Base-by-base conservation (phyloP, 1,139 yeast species). In the Candida gigantensis region DNA sequence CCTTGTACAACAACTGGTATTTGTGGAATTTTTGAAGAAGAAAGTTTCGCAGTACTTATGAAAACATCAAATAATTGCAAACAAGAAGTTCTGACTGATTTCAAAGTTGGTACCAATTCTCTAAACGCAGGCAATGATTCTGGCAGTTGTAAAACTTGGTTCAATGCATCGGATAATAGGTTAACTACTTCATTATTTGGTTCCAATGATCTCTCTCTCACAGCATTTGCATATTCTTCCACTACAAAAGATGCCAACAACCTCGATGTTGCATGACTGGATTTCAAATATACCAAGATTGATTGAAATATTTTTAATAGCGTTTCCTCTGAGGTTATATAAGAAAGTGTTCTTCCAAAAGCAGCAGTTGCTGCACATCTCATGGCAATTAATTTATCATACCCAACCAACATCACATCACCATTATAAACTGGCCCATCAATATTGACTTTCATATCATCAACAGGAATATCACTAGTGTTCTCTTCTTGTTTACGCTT, bases 381-480 rank as follows among this genome's bases (percentile, higher is more conserved):
- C 3, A 95, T 85, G 34, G 83, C 75, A 30, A 88, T 68, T 41
- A 94, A 79, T 1, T 78, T 79, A 28, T 87, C 90, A 37, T 74
- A 65, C 0, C 96, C 96, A 17, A 94, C 79, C 27, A 94, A 68
- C 45, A 90, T 82, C 13, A 92, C 85, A 62, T 94, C 99, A 49
- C 98, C 98, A 36, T 81, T 77, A 42, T 85, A 78, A 60, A 94
- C 84, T 4, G 98, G 97, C 2, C 95, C 84, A 60, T 94, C 99
- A 40, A 94, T 90, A 54, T 92, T 89, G 30, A 90, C 79, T 44
- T 70, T 71, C 42, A 78, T 68, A 39, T 82, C 87, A 35, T 70
- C 77, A 32, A 69, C 73, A 1, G 85, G 79, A n/a, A 71, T 63
- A 21, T 80, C 84, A 11, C 6, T 23, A 9, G 74, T 65, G 16